Percentiles rank a stretch among this genome's conserved stretches.
Evolutionary conservation across 2,329 filamentous ascomycete genomes (phyloP).

Genomic region (Stenocarpella maydis): DNA sequence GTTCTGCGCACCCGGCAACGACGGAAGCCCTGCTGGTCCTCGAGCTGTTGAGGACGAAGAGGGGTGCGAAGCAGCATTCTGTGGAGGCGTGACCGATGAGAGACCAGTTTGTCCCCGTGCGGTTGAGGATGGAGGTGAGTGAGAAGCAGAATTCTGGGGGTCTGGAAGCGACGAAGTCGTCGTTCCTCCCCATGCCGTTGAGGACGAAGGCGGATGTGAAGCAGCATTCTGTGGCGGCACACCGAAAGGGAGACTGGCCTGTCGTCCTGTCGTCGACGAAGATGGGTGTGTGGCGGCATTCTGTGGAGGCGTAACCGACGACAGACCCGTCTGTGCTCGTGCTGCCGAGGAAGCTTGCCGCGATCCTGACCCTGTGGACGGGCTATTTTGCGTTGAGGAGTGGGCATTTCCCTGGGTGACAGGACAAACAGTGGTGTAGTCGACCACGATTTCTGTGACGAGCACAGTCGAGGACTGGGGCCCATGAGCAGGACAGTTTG

Average conservation of each 20-base stretch:
- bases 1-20: neutral
- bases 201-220: too few species aligned
- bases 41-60: neutral
- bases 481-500: slow-evolving; percentile 20
- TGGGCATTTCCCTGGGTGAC: neutral
- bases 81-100: neutral
- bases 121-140: too few species aligned
- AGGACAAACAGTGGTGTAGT: slow-evolving; percentile 28
- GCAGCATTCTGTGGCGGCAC: too few species aligned
- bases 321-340: neutral
- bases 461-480: slow-evolving; percentile 8
- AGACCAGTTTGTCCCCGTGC: neutral
- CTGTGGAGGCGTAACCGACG: neutral
- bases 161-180: too few species aligned
- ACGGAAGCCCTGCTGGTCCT: neutral
- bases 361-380: neutral
- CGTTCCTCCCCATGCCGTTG: too few species aligned
- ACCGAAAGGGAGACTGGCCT: too few species aligned
- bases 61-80: too few species aligned
- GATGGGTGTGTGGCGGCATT: neutral
- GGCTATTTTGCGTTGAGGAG: neutral
- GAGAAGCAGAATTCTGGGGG: too few species aligned
- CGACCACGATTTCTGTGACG: slow-evolving; percentile 16
- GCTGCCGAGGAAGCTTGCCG: neutral
- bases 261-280: too few species aligned